Percentiles rank a stretch among this genome's conserved stretches.
These are phyloP conservation scores for Butyriboletus loyo DNA, from an alignment of 768 basidiomycete genomes.

Conservation along the genomic window DNA sequence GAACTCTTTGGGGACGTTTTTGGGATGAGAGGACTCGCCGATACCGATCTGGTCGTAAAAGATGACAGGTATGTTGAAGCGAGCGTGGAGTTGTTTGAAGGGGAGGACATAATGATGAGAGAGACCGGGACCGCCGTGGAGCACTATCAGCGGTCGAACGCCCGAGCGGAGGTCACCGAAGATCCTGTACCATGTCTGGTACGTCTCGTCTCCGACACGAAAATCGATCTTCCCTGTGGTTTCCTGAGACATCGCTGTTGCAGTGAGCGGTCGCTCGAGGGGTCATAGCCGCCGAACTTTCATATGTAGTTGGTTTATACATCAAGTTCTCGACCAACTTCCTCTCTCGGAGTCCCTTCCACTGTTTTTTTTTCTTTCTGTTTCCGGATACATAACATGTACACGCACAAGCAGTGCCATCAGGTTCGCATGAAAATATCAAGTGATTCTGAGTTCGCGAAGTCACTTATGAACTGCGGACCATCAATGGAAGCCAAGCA, in stretches of 20 bases:
- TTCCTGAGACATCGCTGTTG: slow-evolving; percentile 21
- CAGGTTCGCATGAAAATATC: too few species aligned
- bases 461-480: too few species aligned
- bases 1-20: slow-evolving; percentile 25
- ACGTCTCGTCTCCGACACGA: slow-evolving; percentile 19
- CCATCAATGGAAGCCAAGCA: too few species aligned
- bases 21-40: slow-evolving; percentile 43
- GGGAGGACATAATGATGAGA: slow-evolving; percentile 42
- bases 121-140: slow-evolving; percentile 46
- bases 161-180: slow-evolving; percentile 37
- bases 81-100: slow-evolving; percentile 32
- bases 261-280: too few species aligned
- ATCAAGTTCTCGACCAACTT: too few species aligned
- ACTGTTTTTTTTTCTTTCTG: too few species aligned
- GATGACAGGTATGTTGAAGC: slow-evolving; percentile 37
- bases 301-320: too few species aligned
- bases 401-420: too few species aligned
- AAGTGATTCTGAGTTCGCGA: too few species aligned
- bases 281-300: too few species aligned
- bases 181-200: slow-evolving; percentile 45
- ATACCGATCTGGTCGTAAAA: slow-evolving; percentile 53
- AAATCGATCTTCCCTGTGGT: slow-evolving; percentile 22
- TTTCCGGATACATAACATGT: too few species aligned
- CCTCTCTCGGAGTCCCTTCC: too few species aligned
- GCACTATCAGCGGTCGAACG: slow-evolving; percentile 37